Conservation (phyloP, 2,329 filamentous ascomycete species). For the Hypoxylon sp. region DNA sequence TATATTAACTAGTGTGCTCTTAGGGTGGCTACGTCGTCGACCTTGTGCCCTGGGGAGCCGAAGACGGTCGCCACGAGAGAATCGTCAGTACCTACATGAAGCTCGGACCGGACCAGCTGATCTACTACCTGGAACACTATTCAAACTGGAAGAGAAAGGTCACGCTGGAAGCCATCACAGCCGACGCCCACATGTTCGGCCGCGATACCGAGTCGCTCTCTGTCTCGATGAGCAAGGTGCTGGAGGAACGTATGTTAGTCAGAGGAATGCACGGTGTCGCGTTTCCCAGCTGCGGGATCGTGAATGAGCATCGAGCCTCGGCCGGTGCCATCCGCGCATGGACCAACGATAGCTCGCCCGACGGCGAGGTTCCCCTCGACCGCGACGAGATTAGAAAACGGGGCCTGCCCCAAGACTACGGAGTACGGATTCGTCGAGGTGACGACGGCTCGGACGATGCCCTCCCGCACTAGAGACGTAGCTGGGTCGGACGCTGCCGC, state of each 20-base stretch:
- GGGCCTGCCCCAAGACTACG: conserved; percentile 30
- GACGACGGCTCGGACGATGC: conserved; percentile 38
- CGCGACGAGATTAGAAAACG: conserved; percentile 13
- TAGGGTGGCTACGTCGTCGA: conserved; percentile 33
- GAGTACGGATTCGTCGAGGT: conserved; percentile 32
- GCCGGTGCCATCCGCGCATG: conserved; percentile 23
- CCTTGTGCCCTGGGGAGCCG: conserved; percentile 42
- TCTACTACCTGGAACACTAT: conserved; percentile 57
- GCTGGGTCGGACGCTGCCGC: conserved; percentile 1
- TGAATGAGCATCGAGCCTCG: conserved; percentile 37
- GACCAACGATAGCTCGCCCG: conserved; percentile 37
- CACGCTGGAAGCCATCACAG: conserved; percentile 53
- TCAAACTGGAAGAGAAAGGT: conserved; percentile 54
- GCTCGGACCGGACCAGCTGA: conserved; percentile 58
- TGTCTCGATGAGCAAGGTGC: conserved; percentile 39
- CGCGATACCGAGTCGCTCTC: conserved; percentile 47
- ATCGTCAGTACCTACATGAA: conserved; percentile 55
- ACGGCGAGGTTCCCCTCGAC: conserved; percentile 37
- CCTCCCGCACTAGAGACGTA: conserved; percentile 24
- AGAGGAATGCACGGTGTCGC: conserved; percentile 14
- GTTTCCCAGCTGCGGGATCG: conserved; percentile 39
- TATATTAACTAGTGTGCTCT: conserved; percentile 20
- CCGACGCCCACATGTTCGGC: conserved; percentile 53
- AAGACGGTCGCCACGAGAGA: conserved; percentile 38
- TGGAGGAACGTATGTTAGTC: conserved; percentile 40